Evolutionary conservation across 202 grass and related monocot genomes (phyloP).

Genomic region (Schoenoplectus tabernaemontani): DNA sequence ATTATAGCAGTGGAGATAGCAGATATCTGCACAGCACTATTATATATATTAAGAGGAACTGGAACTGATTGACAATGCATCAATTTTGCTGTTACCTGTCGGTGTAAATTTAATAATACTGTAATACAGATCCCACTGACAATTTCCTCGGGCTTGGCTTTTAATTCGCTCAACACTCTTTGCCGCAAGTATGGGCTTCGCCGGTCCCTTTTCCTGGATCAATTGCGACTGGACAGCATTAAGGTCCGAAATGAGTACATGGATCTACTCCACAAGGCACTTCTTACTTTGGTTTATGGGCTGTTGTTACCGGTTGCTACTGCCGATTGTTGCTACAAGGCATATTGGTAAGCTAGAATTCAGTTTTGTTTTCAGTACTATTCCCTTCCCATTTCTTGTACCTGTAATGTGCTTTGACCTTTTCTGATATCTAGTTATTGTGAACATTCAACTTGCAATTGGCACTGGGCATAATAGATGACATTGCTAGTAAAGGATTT

Average conservation of each 20-base stretch:
- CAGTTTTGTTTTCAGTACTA: not conserved
- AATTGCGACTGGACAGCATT: slow-evolving; percentile 42
- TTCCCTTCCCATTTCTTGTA: not conserved
- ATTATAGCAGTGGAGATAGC: too few species aligned
- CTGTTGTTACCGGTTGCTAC: slow-evolving; percentile 41
- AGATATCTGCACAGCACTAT: too few species aligned
- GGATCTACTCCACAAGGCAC: slow-evolving; percentile 32
- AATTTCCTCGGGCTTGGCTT: slow-evolving; percentile 37
- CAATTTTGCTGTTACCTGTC: not conserved
- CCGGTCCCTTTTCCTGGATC: slow-evolving; percentile 68
- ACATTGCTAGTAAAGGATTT: not conserved
- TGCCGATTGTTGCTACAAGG: slow-evolving; percentile 58
- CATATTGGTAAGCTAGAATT: slow-evolving; percentile 38
- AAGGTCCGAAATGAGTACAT: slow-evolving; percentile 46
- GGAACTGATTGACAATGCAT: too few species aligned
- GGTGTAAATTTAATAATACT: not conserved
- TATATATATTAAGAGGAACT: too few species aligned
- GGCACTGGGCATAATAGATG: not conserved
- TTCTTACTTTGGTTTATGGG: slow-evolving; percentile 49
- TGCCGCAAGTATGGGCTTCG: slow-evolving; percentile 48
- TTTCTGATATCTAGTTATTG: not conserved
- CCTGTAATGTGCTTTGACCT: slow-evolving; percentile 1
- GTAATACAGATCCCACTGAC: slow-evolving; percentile 62
- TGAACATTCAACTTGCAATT: not conserved
- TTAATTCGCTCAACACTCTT: slow-evolving; percentile 50